These are phyloP conservation scores for Lipomyces sp. DNA, from an alignment of 805 yeast species.

Conservation along the genomic window DNA sequence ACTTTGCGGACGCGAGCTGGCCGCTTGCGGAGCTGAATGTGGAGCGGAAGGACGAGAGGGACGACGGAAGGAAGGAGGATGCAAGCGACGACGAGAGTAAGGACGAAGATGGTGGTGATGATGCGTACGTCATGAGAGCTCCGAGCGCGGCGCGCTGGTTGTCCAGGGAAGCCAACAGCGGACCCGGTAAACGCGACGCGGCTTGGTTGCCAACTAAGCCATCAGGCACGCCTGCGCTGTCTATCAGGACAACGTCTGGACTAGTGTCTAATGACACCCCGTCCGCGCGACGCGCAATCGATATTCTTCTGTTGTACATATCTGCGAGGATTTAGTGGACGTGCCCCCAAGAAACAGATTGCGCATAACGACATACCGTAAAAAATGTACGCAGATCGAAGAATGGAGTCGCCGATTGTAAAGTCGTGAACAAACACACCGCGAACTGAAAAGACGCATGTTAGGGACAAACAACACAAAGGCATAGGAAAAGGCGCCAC, in stretches of 20 bases:
- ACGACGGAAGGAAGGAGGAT: no score
- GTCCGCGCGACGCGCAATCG: conserved; percentile 3
- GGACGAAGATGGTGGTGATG: no score
- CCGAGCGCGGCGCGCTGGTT: no score
- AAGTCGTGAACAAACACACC: conserved; percentile 2
- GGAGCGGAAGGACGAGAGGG: no score
- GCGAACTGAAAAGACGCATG: no score
- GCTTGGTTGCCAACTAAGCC: no score
- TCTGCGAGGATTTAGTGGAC: background rate
- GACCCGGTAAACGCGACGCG: no score
- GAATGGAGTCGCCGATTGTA: conserved; percentile 14
- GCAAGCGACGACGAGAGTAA: no score
- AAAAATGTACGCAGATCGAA: conserved; percentile 20
- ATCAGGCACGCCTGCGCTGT: background rate
- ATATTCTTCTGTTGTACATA: conserved; percentile 1
- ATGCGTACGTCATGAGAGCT: no score
- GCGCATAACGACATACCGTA: conserved; percentile 5
- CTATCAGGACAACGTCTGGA: background rate
- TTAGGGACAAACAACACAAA: background rate
- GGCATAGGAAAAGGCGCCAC: background rate
- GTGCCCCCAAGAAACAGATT: background rate
- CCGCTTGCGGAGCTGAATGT: no score
- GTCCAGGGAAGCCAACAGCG: no score
- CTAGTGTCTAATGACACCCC: background rate
- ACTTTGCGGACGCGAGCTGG: no score